Evolutionary conservation across 306 rosid species (phyloP).

Genomic region (Pyrus communis): DNA sequence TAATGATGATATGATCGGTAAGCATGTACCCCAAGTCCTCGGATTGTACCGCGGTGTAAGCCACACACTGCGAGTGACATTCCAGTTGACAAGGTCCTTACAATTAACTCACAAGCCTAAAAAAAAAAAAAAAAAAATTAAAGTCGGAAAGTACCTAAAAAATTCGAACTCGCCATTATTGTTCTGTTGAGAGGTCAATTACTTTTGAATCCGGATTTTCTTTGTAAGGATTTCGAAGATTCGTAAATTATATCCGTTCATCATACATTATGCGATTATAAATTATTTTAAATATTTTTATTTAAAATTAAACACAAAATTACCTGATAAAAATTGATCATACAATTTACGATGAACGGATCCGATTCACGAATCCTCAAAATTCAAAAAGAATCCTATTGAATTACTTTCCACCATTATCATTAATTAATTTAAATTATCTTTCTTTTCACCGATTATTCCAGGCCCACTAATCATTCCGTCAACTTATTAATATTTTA

Average conservation of each 20-base stretch:
- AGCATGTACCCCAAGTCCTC: too few relatives aligned
- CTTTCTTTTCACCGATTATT: not conserved
- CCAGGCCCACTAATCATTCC: not conserved
- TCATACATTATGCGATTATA: accelerated
- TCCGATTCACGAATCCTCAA: accelerated
- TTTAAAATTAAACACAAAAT: too few relatives aligned
- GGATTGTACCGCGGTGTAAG: too few relatives aligned
- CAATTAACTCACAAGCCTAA: too few relatives aligned
- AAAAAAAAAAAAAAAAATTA: not conserved
- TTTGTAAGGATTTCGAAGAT: too few relatives aligned
- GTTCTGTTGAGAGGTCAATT: not conserved
- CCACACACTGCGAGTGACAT: too few relatives aligned
- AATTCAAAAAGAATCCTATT: accelerated
- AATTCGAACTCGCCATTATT: not conserved
- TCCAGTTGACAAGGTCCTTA: too few relatives aligned
- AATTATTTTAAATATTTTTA: too few relatives aligned
- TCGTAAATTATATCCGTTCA: accelerated
- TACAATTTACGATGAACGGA: too few relatives aligned
- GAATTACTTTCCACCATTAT: not conserved
- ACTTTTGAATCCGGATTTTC: too few relatives aligned
- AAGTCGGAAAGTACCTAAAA: not conserved
- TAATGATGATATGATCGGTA: too few relatives aligned
- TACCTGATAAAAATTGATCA: too few relatives aligned
- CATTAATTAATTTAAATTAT: not conserved
- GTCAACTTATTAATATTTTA: not conserved